Evolutionary conservation across 257 asterid species (phyloP), one percentile per base, ranked within the genome.

Genomic region (Lithospermum erythrorhizon): DNA sequence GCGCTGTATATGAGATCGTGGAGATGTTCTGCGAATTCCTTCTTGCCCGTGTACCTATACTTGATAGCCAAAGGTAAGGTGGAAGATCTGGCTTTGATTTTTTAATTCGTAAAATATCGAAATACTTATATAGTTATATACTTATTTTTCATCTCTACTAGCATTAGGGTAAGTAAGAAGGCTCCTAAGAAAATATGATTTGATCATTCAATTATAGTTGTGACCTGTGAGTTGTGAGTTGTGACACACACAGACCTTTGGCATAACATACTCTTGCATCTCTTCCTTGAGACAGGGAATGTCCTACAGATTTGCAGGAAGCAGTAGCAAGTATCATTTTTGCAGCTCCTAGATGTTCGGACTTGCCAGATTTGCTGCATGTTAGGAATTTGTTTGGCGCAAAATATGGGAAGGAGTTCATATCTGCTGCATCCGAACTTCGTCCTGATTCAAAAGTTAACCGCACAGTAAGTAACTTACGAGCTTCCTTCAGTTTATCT

Each of bases 301-400:
- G 95, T 73, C 95, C 98, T 16, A 65, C 74, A 30, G 98, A 91
- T 64, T 64, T 91, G 71, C 78, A 57, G 62, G 98, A 87, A 86
- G 95, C 96, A 61, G 90, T 91, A 55, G 94, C 98, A 49, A 87
- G 94, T 87, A 87, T 91, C 62, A 86, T 91, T 64, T 91, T 86
- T 79, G 79, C 97, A 23, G 95, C 97, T 70, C 90, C 95, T 10
- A 82, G 95, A 78, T 91, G 98, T 75, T 86, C 98, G 58, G 97
- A 91, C 80, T 72, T 91, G 74, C 95, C 95, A 0, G 98, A 88
- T 73, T 69, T 88, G 62, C 73, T 91, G 71, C 93, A 82, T 3
- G 94, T 82, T 66, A 70, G 83, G 77, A 88, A 88, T 64, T 72
- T 88, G 64, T 83, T 88, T 76, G 83, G 87, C 5, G 81, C 90